Percentiles rank a stretch among this genome's conserved stretches.
phyloP scores from a whole-genome alignment of 2,329 filamentous ascomycete genomes.

The Aureobasidium lini region DNA sequence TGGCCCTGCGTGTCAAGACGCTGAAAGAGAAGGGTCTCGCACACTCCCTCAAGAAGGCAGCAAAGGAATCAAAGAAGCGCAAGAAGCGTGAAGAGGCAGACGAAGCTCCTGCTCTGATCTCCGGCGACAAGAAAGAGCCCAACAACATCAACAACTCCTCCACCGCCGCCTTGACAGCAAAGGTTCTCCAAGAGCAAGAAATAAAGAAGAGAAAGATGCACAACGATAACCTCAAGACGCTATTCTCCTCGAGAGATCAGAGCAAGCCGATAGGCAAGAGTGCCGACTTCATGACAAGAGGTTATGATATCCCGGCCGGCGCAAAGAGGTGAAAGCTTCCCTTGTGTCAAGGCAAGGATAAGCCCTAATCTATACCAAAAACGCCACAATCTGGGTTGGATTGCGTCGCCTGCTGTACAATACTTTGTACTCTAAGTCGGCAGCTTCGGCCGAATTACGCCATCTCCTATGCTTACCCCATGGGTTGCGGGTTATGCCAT shows the following conservation, averaged over 20 bases:
- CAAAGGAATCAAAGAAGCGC: conserved; percentile 61
- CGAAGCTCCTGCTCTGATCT: conserved; percentile 12
- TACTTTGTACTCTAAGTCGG: background rate
- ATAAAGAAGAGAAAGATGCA: conserved; percentile 72
- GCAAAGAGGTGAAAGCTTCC: conserved; percentile 20
- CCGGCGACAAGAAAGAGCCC: conserved; percentile 10
- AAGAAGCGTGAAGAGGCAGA: conserved; percentile 35
- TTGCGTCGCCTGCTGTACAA: background rate
- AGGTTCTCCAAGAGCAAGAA: conserved; percentile 80
- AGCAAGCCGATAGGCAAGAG: conserved; percentile 33
- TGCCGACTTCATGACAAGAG: conserved; percentile 44
- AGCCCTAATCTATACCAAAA: background rate
- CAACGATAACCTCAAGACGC: conserved; percentile 41
- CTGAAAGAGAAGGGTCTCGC: conserved; percentile 66
- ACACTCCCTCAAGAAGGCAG: conserved; percentile 79
- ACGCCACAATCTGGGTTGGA: background rate
- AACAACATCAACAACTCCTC: conserved; percentile 78
- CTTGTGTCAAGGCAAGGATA: background rate
- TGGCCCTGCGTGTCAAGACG: conserved; percentile 60
- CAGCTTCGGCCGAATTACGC: background rate
- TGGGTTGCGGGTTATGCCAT: too few relatives aligned
- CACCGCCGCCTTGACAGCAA: conserved; percentile 77
- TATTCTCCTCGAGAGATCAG: conserved; percentile 36
- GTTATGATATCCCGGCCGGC: conserved; percentile 30
- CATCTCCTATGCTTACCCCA: background rate